These are phyloP conservation scores for Aspergillus transmontanensis DNA, from an alignment of 2,329 filamentous ascomycete species.

Conservation along the genomic window DNA sequence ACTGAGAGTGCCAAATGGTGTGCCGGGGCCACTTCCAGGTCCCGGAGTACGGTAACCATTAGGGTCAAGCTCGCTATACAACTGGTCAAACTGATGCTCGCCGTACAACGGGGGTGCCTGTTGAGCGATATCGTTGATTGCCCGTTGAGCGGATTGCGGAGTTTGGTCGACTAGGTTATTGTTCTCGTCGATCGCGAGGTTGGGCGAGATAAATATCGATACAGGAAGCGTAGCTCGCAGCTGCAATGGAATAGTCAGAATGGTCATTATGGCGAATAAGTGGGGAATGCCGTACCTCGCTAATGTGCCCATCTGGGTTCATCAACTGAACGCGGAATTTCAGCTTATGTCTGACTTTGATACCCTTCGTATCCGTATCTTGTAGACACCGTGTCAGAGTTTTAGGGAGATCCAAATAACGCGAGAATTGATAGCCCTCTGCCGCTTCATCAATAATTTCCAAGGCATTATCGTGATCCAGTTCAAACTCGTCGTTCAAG, in stretches of 20 bases:
- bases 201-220: constrained; percentile 93
- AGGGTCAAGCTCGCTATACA: constrained; percentile 85
- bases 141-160: constrained; percentile 52
- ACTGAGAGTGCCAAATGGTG: constrained; percentile 70
- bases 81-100: constrained; percentile 82
- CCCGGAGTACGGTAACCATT: constrained; percentile 79
- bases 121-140: constrained; percentile 58
- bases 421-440: constrained; percentile 64
- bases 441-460: constrained; percentile 58
- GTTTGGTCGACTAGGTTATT: constrained; percentile 72
- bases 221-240: constrained; percentile 87
- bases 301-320: constrained; percentile 93
- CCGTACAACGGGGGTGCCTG: constrained; percentile 92
- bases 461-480: constrained; percentile 65
- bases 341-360: constrained; percentile 91
- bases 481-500: constrained; percentile 67
- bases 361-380: constrained; percentile 83
- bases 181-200: constrained; percentile 83
- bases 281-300: constrained; percentile 63
- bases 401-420: constrained; percentile 71
- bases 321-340: constrained; percentile 88
- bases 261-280: background rate
- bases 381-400: constrained; percentile 82
- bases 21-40: constrained; percentile 69
- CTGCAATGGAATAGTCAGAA: constrained; percentile 43